Evolutionary conservation across 129 eudicot species (phyloP).

Genomic region (Kitagawia praeruptora): DNA sequence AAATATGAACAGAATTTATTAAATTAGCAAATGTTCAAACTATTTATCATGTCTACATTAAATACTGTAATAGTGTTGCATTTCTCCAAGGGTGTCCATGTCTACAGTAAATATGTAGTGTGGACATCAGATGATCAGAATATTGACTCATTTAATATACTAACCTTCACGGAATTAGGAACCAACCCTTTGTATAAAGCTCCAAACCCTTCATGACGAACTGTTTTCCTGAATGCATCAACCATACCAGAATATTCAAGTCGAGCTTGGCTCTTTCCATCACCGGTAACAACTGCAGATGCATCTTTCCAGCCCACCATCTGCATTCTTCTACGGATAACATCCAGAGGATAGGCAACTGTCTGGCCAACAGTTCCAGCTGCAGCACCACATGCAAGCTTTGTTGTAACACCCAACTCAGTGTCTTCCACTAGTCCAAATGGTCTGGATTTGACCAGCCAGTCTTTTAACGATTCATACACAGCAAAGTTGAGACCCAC

Average conservation of each 20-base stretch:
- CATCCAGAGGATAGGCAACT: slow-evolving; percentile 98
- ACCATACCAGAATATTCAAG: slow-evolving; percentile 89
- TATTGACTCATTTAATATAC: slow-evolving; percentile 13
- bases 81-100: background rate
- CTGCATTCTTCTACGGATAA: slow-evolving; percentile 95
- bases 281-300: slow-evolving; percentile 77
- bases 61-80: no score
- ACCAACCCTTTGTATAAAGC: slow-evolving; percentile 98
- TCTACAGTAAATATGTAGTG: background rate
- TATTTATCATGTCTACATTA: background rate
- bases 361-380: slow-evolving; percentile 99
- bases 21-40: background rate
- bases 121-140: background rate
- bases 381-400: slow-evolving; percentile 95
- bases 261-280: slow-evolving; percentile 53
- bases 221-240: slow-evolving; percentile 94
- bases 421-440: slow-evolving; percentile 65
- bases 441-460: slow-evolving; percentile 67
- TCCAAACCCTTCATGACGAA: slow-evolving; percentile 79
- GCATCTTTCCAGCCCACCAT: slow-evolving; percentile 99
- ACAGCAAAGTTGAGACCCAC: slow-evolving; percentile 99
- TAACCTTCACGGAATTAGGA: slow-evolving; percentile 97
- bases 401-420: slow-evolving; percentile 76
- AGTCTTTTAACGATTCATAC: slow-evolving; percentile 91
- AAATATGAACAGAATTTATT: background rate